Evolutionary conservation across 2,329 filamentous ascomycete species (phyloP), one percentile per base, ranked within the genome.

Genomic region (Verticillium isaacii): DNA sequence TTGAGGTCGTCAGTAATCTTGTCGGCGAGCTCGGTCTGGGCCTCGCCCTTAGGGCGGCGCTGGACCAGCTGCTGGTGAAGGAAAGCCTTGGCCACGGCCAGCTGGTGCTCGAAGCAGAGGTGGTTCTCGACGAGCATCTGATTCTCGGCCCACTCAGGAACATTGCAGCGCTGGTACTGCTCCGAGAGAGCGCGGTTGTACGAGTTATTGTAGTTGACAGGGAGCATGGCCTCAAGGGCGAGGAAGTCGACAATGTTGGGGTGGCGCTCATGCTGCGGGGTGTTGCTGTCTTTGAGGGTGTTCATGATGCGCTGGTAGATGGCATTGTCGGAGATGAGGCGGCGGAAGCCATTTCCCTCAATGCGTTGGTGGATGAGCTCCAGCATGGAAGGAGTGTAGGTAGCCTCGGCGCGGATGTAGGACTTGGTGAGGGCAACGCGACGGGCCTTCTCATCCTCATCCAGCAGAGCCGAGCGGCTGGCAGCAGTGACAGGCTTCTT

Each of bases 311-410:
- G 62, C 23, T 62, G 60, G 52, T 62, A 65, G 25, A 65, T 60
- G 4, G 60, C 57, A 32, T 65, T 65, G 60, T 65, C 62, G 0
- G 62, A 64, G n/a, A 65, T 64, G 36, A 63, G 63, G 6, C 64
- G 64, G 7, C 62, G 64, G 56, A 65, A 65, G 6, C 58, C 56
- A 25, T 65, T 65, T 14, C 36, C 29, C 1, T 62, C 58, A 3
- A 65, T 64, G 4, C 64, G 60, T 9, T 62, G 56, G 23, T 61
- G 19, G 14, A 65, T 32, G 1, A 55, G 62, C 3, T 57, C 62
- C 14, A 62, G 25, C 12, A 65, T 60, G 1, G 60, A 52, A 1
- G 64, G 64, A 4, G 60, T 65, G 57, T 52, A 65, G 2, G 39
- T 55, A 1, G 56, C 64, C 4, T 41, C 36, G 45, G 60, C 32